phyloP scores from a whole-genome alignment of 805 yeast species.

The Yamadazyma kitorensis region DNA sequence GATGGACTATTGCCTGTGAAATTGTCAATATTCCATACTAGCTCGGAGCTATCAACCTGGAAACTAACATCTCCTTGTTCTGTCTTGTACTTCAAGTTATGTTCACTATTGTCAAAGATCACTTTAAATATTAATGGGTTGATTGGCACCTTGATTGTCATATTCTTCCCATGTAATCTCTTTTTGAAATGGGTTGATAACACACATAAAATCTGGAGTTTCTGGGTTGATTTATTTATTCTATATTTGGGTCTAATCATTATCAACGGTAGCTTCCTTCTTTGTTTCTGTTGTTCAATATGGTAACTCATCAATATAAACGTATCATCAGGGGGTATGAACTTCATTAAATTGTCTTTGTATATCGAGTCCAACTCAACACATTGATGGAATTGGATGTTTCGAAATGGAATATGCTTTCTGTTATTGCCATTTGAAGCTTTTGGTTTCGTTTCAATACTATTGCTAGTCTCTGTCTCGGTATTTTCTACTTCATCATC shows the following conservation, averaged over 20 bases:
- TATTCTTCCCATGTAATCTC: conserved; percentile 30
- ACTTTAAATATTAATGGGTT: conserved; percentile 31
- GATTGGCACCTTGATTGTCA: conserved; percentile 31
- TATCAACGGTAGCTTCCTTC: conserved; percentile 40
- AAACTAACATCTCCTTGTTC: conserved; percentile 69
- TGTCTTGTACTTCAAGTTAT: conserved; percentile 63
- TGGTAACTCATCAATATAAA: conserved; percentile 38
- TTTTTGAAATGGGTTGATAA: conserved; percentile 34
- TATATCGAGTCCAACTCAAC: conserved; percentile 74
- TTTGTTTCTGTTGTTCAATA: conserved; percentile 40
- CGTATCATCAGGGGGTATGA: conserved; percentile 78
- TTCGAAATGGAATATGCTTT: conserved; percentile 29
- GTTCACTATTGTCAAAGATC: conserved; percentile 5
- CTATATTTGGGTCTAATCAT: conserved; percentile 38
- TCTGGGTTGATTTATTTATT: conserved; percentile 17
- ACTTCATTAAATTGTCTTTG: conserved; percentile 61
- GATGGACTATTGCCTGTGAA: conserved; percentile 55
- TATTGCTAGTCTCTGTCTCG: conserved; percentile 1
- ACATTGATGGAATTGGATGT: conserved; percentile 56
- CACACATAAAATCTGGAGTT: conserved; percentile 34
- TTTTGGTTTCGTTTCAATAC: conserved; percentile 9
- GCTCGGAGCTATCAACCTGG: conserved; percentile 63
- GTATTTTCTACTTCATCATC: conserved; percentile 11
- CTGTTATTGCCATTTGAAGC: no score
- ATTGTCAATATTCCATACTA: conserved; percentile 70